Percentiles rank a stretch among this genome's conserved stretches.
Evolutionary conservation across 2,329 filamentous ascomycete species (phyloP).

Genomic region (Pyrenochaeta sp.): DNA sequence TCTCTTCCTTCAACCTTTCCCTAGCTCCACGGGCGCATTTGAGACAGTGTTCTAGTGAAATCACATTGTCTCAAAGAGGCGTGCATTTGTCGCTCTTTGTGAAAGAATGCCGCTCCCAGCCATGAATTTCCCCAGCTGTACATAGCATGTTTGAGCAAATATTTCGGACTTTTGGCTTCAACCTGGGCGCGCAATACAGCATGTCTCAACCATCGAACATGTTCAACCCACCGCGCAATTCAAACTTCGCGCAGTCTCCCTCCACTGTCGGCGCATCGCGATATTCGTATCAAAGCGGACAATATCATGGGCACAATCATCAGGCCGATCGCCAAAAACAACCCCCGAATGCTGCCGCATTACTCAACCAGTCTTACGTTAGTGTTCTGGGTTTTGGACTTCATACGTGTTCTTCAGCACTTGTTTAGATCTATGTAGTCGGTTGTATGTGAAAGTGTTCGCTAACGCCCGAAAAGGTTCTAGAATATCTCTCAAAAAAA

Average conservation of each 20-base stretch:
- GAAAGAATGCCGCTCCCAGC: background rate
- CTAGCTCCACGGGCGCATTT: background rate
- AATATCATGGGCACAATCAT: background rate
- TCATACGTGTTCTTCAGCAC: background rate
- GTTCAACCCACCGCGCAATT: background rate
- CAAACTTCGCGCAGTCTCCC: background rate
- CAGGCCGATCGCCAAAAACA: background rate
- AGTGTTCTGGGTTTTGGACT: background rate
- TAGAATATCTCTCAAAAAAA: constrained; percentile 95
- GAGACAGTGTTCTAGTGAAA: background rate
- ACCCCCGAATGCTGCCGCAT: background rate
- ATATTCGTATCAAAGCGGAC: background rate
- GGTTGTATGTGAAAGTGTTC: background rate
- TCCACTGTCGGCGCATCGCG: background rate
- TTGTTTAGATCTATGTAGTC: background rate
- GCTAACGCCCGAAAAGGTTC: constrained; percentile 65
- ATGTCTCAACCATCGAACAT: constrained; percentile 2
- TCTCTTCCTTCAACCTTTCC: no score
- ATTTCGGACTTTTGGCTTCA: background rate
- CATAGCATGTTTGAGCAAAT: background rate
- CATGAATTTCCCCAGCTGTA: background rate
- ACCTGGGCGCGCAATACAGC: background rate
- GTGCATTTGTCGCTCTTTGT: background rate
- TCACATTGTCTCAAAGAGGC: background rate
- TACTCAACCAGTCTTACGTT: background rate